phyloP scores from a whole-genome alignment of 1,284 basidiomycete genomes.

The Coniferiporia weirii region DNA sequence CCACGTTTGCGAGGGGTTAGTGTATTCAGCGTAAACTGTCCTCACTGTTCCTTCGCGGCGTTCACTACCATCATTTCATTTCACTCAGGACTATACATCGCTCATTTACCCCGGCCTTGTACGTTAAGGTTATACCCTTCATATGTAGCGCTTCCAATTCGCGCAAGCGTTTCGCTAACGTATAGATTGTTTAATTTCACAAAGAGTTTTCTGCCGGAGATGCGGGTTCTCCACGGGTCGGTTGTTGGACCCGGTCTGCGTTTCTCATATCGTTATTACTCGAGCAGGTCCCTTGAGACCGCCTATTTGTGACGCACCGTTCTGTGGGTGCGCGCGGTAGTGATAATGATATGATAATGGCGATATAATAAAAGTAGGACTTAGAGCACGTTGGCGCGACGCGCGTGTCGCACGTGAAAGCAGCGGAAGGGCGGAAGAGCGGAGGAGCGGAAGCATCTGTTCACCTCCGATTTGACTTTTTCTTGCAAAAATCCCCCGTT shows the following conservation, averaged over 20 bases:
- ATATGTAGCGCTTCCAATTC: conserved; percentile 7
- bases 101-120: conserved; percentile 1
- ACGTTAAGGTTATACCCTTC: conserved; percentile 14
- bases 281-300: no score
- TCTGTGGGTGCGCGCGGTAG: no score
- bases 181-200: conserved; percentile 10
- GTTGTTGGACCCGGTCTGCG: no score
- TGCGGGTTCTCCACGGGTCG: neutral
- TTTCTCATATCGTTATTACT: no score
- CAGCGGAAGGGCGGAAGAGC: neutral
- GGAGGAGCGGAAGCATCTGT: neutral
- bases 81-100: neutral
- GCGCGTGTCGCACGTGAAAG: conserved; percentile 1
- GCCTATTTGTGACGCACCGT: no score
- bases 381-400: neutral
- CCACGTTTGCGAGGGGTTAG: neutral
- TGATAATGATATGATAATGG: no score
- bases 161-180: neutral
- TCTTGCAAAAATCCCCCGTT: no score
- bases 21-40: neutral
- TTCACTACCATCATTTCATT: conserved; percentile 1
- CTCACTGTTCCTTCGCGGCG: conserved; percentile 13
- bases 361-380: no score
- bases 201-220: neutral
- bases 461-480: neutral